phyloP scores from a whole-genome alignment of 2,329 filamentous ascomycete genomes.

The Aspergillus glaucus region DNA sequence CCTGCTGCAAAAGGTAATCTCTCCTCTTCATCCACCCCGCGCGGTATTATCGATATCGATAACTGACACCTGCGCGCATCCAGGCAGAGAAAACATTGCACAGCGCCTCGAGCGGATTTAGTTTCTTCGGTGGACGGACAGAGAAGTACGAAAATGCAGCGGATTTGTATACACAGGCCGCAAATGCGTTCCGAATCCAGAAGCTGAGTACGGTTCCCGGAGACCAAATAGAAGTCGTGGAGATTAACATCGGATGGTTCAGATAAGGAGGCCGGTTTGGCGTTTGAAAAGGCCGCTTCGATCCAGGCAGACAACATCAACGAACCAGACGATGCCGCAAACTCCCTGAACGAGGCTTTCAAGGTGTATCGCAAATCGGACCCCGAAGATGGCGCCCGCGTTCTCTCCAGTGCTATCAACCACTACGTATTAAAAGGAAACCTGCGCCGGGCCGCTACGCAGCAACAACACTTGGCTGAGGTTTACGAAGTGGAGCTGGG shows the following conservation, averaged over 20 bases:
- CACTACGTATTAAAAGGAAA: conserved; percentile 88
- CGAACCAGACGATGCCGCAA: conserved; percentile 87
- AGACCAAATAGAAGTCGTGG: background rate
- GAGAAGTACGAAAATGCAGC: conserved; percentile 89
- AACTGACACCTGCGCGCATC: conserved; percentile 20
- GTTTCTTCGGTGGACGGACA: conserved; percentile 76
- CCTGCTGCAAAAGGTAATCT: conserved; percentile 66
- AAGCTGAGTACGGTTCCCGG: conserved; percentile 59
- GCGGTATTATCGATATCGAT: conserved; percentile 17
- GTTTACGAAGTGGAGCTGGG: conserved; percentile 76
- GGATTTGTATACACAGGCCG: conserved; percentile 80
- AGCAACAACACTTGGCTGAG: conserved; percentile 84
- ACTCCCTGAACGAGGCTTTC: conserved; percentile 82
- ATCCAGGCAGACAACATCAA: conserved; percentile 77
- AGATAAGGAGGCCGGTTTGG: conserved; percentile 80
- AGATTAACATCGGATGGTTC: conserved; percentile 2
- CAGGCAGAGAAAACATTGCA: conserved; percentile 82
- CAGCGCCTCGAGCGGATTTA: conserved; percentile 73
- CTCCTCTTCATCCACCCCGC: conserved; percentile 7
- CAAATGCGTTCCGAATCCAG: conserved; percentile 85
- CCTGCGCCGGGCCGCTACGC: conserved; percentile 80
- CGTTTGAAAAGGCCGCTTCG: conserved; percentile 78
- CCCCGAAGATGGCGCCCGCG: conserved; percentile 74
- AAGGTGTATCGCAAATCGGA: conserved; percentile 87
- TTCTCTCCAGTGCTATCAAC: conserved; percentile 70